Evolutionary conservation across 2,329 filamentous ascomycete species (phyloP), one percentile per base, ranked within the genome.

Genomic region (Fusarium pilosicola): DNA sequence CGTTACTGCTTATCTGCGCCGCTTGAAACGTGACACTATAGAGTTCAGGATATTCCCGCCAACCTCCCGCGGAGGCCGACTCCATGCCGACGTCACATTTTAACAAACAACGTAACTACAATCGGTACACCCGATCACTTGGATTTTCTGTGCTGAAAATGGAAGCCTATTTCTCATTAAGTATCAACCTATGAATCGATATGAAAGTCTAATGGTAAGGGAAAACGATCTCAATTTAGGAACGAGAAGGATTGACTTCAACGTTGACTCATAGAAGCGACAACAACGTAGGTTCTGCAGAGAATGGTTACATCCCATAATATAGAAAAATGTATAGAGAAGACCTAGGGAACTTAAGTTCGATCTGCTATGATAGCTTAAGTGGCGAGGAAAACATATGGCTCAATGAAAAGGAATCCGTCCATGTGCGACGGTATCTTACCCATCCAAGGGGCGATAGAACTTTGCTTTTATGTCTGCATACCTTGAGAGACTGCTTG

Each of bases 371-470:
- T 5, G 8, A 14, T 34, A 34, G 30, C 15, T 34, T 3, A 34
- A 13, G 6, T 3, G 48, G 22, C 4, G 48, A 5, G 48, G 41
- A 9, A 34, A 51, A 34, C 48, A 51, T 51, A 8, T 34, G 3
- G 6, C 30, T n/a, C 3, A 34, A 7, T 6, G 30, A 18, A 18
- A 51, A 3, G 2, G 14, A 51, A 34, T 2, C 30, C 11, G 14
- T n/a, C 15, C 0, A 32, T 12, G 14, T 51, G 18, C 22, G 46
- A 34, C 15, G 46, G 10, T 46, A 46, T 26, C 44, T 46, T 46
- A 20, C 18, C 44, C 44, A 46, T 22, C 2, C 18, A 5, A 17
- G 9, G 0, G 0, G 26, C 2, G 20, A 22, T 0, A 0, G 26
- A 30, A 7, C 6, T 30, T 30, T 22, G 20, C 15, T 17, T n/a